These are phyloP conservation scores for Amborella trichopoda DNA, from an alignment of 164 flowering plant genomes.

Conservation along the genomic window DNA sequence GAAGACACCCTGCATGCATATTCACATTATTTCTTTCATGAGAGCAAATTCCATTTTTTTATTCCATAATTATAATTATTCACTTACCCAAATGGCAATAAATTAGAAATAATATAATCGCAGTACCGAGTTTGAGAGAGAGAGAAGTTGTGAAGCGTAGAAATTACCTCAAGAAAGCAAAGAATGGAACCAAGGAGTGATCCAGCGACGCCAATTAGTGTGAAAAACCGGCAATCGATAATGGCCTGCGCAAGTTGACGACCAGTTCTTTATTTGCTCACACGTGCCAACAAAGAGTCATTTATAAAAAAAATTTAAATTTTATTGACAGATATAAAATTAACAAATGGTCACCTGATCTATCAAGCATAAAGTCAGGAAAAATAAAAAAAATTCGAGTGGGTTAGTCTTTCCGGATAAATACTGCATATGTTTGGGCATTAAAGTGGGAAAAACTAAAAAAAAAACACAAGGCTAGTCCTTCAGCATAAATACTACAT, in stretches of 20 bases:
- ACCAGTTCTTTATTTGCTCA: neutral
- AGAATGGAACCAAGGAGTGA: conserved; percentile 62
- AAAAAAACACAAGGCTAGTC: no score
- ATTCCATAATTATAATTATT: no score
- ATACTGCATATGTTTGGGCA: no score
- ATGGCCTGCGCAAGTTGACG: conserved; percentile 37
- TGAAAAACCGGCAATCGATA: conserved; percentile 65
- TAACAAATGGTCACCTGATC: neutral
- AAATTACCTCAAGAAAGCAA: conserved; percentile 71
- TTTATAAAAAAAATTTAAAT: neutral
- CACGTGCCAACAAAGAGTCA: neutral
- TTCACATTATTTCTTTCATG: neutral
- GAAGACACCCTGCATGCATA: no score
- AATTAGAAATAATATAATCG: neutral
- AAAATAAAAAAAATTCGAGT: neutral
- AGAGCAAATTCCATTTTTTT: neutral
- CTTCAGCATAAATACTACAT: no score
- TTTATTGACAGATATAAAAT: neutral
- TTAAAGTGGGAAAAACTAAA: no score
- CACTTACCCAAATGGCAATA: neutral
- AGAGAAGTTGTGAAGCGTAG: neutral
- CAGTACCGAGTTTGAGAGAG: no score
- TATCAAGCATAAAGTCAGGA: neutral
- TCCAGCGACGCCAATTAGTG: conserved; percentile 62
- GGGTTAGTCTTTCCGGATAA: no score